Evolutionary conservation across 331 rosid species (phyloP).

Genomic region (Erythrophleum ivorense): DNA sequence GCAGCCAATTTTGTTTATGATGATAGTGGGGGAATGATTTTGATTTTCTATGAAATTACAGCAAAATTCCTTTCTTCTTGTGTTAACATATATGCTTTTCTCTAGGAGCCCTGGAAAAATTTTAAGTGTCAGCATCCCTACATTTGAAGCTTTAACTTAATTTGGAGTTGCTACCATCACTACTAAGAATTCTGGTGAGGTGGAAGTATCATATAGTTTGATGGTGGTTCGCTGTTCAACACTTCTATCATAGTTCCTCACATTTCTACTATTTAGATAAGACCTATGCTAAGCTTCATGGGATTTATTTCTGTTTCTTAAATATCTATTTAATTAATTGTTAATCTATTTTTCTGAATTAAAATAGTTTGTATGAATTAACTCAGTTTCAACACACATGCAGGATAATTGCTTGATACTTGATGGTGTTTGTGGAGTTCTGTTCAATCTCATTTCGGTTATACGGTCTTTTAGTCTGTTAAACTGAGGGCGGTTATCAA

Average conservation of each 20-base stretch:
- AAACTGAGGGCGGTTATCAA: not conserved
- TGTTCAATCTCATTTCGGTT: conserved; percentile 26
- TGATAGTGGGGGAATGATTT: conserved; percentile 15
- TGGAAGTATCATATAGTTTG: conserved; percentile 95
- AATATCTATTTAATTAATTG: not conserved
- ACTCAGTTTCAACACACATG: conserved; percentile 10
- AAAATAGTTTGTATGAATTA: not conserved
- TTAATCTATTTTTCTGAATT: not conserved
- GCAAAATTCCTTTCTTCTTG: not conserved
- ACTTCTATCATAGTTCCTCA: conserved; percentile 22
- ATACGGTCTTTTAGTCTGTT: conserved; percentile 11
- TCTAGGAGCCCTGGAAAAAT: conserved; percentile 94
- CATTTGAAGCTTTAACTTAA: conserved; percentile 88
- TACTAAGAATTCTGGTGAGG: conserved; percentile 83
- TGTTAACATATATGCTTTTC: conserved; percentile 29
- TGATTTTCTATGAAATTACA: conserved; percentile 14
- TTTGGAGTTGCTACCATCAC: conserved; percentile 81
- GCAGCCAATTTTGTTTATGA: not conserved
- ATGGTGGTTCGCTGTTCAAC: conserved; percentile 63
- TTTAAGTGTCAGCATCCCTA: conserved; percentile 72
- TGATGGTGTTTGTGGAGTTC: conserved; percentile 30
- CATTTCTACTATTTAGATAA: conserved; percentile 12
- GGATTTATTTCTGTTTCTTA: conserved; percentile 28
- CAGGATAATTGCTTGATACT: not conserved
- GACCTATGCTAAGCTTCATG: conserved; percentile 15